Evolutionary conservation across 2,329 filamentous ascomycete genomes (phyloP).

Genomic region (Pleoardoris graminearum): DNA sequence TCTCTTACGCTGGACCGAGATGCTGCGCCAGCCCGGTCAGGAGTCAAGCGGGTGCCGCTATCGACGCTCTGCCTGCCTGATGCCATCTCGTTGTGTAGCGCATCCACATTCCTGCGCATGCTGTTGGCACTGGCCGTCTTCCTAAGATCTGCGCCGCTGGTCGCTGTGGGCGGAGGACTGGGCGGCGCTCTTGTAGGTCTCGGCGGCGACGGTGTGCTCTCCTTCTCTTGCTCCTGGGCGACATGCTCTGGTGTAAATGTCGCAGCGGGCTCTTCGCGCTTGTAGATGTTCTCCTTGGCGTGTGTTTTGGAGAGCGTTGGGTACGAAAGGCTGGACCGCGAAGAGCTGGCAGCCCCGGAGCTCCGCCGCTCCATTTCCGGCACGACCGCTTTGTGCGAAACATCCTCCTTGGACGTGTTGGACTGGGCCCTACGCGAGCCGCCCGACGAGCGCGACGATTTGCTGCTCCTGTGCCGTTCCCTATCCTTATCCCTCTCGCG

Average conservation of each 20-base stretch:
- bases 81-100: slow-evolving; percentile 42
- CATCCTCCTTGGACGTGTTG: slow-evolving; percentile 28
- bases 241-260: slow-evolving; percentile 47
- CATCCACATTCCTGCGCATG: slow-evolving; percentile 46
- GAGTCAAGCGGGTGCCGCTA: slow-evolving; percentile 41
- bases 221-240: slow-evolving; percentile 37
- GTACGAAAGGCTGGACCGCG: slow-evolving; percentile 63
- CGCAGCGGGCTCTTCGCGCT: slow-evolving; percentile 48
- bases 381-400: slow-evolving; percentile 43
- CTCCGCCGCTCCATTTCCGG: slow-evolving; percentile 53
- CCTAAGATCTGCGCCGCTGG: slow-evolving; percentile 46
- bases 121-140: slow-evolving; percentile 51
- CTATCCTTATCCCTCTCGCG: slow-evolving; percentile 25
- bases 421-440: slow-evolving; percentile 35
- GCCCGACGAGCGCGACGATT: slow-evolving; percentile 20
- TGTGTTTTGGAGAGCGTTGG: slow-evolving; percentile 87
- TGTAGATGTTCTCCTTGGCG: slow-evolving; percentile 81
- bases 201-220: slow-evolving; percentile 27
- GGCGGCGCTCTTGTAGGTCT: slow-evolving; percentile 47
- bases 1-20: slow-evolving; percentile 51
- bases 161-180: slow-evolving; percentile 53
- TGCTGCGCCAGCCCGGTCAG: slow-evolving; percentile 40
- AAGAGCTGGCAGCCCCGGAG: slow-evolving; percentile 38
- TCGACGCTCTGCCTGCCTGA: slow-evolving; percentile 49
- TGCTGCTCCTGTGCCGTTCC: slow-evolving; percentile 33